Evolutionary conservation across 352 stramenopile species (phyloP), one percentile per base, ranked within the genome.

Genomic region (Phytophthora cryptogea): DNA sequence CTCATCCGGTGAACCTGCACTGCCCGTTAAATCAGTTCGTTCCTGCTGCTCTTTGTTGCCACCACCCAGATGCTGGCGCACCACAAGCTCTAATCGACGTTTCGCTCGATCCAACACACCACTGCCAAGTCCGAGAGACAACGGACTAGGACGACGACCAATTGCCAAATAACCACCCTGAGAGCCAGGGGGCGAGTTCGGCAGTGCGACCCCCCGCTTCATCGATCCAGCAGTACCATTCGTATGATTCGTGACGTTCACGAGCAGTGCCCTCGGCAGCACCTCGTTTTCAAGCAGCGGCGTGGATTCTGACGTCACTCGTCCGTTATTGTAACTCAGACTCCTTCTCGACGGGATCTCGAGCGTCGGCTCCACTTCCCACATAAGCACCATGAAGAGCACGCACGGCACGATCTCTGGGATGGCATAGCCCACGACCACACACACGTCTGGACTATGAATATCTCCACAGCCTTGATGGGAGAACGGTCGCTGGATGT

Each of bases 321-420:
- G 39, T 17, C 52, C 59, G 16, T 67, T 73, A 26, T 70, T 74
- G 37, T 80, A 71, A 35, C 76, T 88, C 31, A 81, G 73, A 31
- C 75, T 81, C 17, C 80, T 59, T 4, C 76, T 62, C 1, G 80
- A 78, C 28, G 77, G 78, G 39, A 92, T 76, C 52, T 87, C 74
- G 30, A 92, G 59, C 36, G 83, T 74, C 10, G 86, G 83, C 45
- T 95, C 83, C 28, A 93, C 83, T 27, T 95, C 77, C 82, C 82
- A 92, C 86, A 95, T 93, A n/a, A 95, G 64, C 41, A 90, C 64
- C 1, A 95, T 59, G 54, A 95, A 95, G n/a, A 93, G 64, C 39
- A 67, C 61, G 53, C 80, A 88, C 0, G 86, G 83, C 23, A 93
- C 63, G 42, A 91, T 70, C 62, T 95, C 86, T 0, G 83, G 82